Percentiles rank a stretch among this genome's conserved stretches.
Conservation (phyloP, 2,329 filamentous ascomycete genomes). For the Penicillium sp. region DNA sequence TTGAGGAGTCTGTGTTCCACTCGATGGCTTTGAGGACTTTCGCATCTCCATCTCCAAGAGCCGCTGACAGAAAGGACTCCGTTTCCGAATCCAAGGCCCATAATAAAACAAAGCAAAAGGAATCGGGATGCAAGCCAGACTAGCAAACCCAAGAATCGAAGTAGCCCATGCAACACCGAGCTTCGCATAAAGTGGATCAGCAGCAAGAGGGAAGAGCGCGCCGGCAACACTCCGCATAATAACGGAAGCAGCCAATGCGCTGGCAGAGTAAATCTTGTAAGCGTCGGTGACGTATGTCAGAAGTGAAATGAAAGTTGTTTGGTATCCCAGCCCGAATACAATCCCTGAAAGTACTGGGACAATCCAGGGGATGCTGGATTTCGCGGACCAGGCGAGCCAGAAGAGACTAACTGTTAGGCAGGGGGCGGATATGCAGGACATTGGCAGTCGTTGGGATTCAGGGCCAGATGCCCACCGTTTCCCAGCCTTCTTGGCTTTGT, state of each 20-base stretch:
- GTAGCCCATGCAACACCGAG: conserved; percentile 45
- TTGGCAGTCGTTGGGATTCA: conserved; percentile 68
- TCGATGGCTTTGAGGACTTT: conserved; percentile 8
- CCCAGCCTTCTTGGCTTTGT: conserved; percentile 50
- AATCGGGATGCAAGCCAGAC: conserved; percentile 40
- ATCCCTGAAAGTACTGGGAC: conserved; percentile 62
- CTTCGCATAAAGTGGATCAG: conserved; percentile 37
- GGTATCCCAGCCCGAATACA: conserved; percentile 62
- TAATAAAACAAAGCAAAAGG: conserved; percentile 39
- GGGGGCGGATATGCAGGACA: conserved; percentile 70
- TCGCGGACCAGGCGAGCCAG: conserved; percentile 63
- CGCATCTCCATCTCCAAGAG: conserved; percentile 24
- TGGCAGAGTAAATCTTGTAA: conserved; percentile 65
- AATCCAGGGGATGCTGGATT: conserved; percentile 50
- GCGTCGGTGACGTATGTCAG: conserved; percentile 67
- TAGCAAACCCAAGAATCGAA: conserved; percentile 42
- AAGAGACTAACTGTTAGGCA: conserved; percentile 54
- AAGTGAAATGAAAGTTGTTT: conserved; percentile 64
- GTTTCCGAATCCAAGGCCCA: conserved; percentile 28
- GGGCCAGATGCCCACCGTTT: conserved; percentile 56
- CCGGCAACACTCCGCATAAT: conserved; percentile 54
- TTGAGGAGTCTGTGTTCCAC: conserved; percentile 17
- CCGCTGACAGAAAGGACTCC: conserved; percentile 33
- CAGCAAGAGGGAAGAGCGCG: conserved; percentile 57
- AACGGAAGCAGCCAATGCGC: conserved; percentile 54